phyloP scores from a whole-genome alignment of 371 early-diverging fungal genomes.

The Apophysomyces trapeziformis region DNA sequence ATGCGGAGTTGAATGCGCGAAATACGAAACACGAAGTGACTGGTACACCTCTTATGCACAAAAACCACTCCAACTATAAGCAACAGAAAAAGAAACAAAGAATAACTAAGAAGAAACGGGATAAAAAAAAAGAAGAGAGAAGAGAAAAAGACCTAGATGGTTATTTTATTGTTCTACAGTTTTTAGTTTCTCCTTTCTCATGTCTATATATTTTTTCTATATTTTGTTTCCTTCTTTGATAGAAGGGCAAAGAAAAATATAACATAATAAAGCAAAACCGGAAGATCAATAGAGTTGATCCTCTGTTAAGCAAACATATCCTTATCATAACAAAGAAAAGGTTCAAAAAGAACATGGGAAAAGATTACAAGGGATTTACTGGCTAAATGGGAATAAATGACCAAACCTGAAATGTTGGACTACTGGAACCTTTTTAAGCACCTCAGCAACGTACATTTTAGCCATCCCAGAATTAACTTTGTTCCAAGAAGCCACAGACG shows the following conservation, averaged over 20 bases:
- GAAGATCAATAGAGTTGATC: too few relatives aligned
- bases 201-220: background rate
- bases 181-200: background rate
- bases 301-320: too few relatives aligned
- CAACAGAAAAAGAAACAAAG: background rate
- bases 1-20: constrained; percentile 7
- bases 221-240: background rate
- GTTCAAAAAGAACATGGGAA: background rate
- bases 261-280: too few relatives aligned
- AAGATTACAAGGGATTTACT: background rate
- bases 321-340: background rate
- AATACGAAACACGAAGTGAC: constrained; percentile 1
- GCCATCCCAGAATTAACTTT: constrained; percentile 95
- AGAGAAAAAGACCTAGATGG: too few relatives aligned
- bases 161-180: background rate
- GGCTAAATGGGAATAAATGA: constrained; percentile 51
- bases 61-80: background rate
- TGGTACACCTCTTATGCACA: constrained; percentile 6
- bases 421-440: constrained; percentile 94
- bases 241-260: background rate
- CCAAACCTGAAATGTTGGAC: constrained; percentile 98
- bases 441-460: constrained; percentile 97
- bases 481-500: constrained; percentile 83
- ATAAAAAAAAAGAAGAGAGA: too few relatives aligned
- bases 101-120: background rate